Conservation (phyloP, 139 green algal genomes). For the Trebouxia sp. region DNA sequence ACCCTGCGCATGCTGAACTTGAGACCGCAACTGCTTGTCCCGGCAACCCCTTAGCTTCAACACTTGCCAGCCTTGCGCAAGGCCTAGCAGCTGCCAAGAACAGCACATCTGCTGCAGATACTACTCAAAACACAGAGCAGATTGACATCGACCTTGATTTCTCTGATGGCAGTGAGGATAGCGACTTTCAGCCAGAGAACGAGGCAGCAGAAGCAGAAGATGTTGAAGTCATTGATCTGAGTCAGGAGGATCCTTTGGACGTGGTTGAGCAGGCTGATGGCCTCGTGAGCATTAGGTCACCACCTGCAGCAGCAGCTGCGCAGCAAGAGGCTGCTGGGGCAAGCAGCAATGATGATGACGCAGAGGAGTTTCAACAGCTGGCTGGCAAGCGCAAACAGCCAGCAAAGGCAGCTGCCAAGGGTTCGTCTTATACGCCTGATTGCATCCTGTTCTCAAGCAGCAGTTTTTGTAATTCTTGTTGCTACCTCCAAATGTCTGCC, state of each 20-base stretch:
- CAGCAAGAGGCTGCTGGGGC: not conserved
- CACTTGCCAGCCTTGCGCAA: not conserved
- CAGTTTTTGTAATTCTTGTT: not conserved
- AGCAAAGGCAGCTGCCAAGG: not conserved
- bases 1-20: not conserved
- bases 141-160: constrained; percentile 13
- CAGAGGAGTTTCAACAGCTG: constrained; percentile 20
- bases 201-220: not conserved
- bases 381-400: not conserved
- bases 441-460: not conserved
- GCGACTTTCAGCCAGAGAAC: constrained; percentile 1
- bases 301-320: not conserved
- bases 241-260: constrained; percentile 4
- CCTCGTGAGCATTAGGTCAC: not conserved
- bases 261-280: constrained; percentile 13
- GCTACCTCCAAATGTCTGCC: not conserved
- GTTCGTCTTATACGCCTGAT: not conserved
- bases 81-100: not conserved
- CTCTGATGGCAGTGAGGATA: constrained; percentile 8
- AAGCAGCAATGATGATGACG: not conserved
- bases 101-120: not conserved
- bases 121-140: not conserved
- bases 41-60: not conserved
- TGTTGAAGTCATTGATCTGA: not conserved
- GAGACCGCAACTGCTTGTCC: too few relatives aligned